Percentiles rank a stretch among this genome's conserved stretches.
These are phyloP conservation scores for Suillus variegatus DNA, from an alignment of 768 basidiomycete genomes.

Conservation along the genomic window DNA sequence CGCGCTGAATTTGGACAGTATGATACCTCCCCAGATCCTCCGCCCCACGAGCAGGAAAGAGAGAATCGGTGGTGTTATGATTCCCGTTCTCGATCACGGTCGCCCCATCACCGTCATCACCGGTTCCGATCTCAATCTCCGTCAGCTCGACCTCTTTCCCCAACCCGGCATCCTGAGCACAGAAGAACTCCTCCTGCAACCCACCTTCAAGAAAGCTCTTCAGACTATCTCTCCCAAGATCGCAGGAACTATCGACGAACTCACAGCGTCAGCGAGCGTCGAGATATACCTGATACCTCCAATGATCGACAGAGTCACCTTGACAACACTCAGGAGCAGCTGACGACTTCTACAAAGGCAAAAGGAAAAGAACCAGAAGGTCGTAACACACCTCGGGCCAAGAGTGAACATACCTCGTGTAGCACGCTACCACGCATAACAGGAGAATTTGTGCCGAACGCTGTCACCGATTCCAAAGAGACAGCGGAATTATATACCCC, in stretches of 20 bases:
- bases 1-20: constrained; percentile 45
- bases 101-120: constrained; percentile 25
- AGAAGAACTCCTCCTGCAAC: constrained; percentile 4
- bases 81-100: constrained; percentile 26
- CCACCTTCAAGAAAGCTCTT: constrained; percentile 7
- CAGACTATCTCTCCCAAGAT: constrained; percentile 10
- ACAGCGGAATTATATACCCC: not conserved
- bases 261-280: constrained; percentile 5
- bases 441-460: not conserved
- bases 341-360: not conserved
- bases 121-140: constrained; percentile 22
- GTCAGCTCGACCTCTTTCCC: constrained; percentile 9
- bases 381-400: not conserved
- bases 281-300: constrained; percentile 1
- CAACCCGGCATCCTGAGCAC: constrained; percentile 8
- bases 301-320: not conserved
- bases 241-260: constrained; percentile 6
- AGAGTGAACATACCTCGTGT: not conserved
- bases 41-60: constrained; percentile 30
- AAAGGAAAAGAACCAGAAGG: constrained; percentile 1
- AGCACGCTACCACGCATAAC: not conserved
- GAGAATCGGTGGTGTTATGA: constrained; percentile 29
- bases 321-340: not conserved
- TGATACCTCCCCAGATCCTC: constrained; percentile 48
- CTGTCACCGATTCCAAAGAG: not conserved